phyloP scores from a whole-genome alignment of 2,329 filamentous ascomycete genomes.

The Cladorrhinum sp. region DNA sequence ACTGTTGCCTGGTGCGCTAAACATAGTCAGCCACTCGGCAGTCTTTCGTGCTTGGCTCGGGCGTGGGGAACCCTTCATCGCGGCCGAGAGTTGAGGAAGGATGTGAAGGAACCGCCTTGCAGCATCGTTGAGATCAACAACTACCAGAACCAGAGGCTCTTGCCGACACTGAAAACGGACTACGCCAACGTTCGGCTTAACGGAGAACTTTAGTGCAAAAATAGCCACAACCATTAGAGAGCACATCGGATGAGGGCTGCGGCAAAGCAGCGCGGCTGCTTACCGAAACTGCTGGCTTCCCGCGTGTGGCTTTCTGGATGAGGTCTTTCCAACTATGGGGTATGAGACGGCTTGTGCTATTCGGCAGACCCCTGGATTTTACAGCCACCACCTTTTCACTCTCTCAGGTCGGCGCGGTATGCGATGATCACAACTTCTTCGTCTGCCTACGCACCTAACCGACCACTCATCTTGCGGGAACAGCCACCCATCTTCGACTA shows the following conservation, averaged over 20 bases:
- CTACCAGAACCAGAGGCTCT: not conserved
- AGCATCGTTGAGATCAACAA: not conserved
- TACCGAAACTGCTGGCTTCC: not conserved
- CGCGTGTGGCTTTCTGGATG: not conserved
- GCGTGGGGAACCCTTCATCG: conserved; percentile 4
- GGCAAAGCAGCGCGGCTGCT: conserved; percentile 6
- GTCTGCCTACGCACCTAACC: not conserved
- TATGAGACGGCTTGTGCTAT: not conserved
- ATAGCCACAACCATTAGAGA: conserved; percentile 9
- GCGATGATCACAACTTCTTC: not conserved
- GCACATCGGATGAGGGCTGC: conserved; percentile 11
- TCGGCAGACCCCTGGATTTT: not conserved
- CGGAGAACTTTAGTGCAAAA: conserved; percentile 9
- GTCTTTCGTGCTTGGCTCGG: conserved; percentile 2
- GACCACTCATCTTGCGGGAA: not conserved
- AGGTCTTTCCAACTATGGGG: not conserved
- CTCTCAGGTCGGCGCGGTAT: not conserved
- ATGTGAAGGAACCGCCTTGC: not conserved
- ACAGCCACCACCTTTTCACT: not conserved
- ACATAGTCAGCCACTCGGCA: not conserved
- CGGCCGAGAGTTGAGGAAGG: not conserved
- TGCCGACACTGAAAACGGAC: not conserved
- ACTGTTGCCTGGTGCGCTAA: conserved; percentile 1
- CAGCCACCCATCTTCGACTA: not conserved
- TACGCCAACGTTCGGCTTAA: not conserved